Percentiles rank a stretch among this genome's conserved stretches.
Conservation (phyloP, 2,329 filamentous ascomycete genomes). For the Penicillium sp. region DNA sequence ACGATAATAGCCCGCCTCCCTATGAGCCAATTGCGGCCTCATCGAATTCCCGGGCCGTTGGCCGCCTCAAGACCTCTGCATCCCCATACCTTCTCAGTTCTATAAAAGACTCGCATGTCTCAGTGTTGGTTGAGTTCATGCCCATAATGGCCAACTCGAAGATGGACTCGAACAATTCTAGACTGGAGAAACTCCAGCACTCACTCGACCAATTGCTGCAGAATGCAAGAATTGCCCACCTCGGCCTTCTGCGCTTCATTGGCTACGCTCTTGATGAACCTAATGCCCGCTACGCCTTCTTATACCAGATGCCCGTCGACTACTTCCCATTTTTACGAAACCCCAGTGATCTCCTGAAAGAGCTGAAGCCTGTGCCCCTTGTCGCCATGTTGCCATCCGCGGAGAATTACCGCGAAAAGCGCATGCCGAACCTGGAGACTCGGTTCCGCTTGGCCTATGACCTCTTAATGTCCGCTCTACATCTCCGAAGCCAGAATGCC, state of each 20-base stretch:
- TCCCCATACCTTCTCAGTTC: constrained; percentile 34
- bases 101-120: constrained; percentile 42
- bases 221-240: constrained; percentile 46
- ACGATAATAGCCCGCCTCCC: constrained; percentile 46
- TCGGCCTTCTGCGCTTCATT: constrained; percentile 49
- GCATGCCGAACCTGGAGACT: constrained; percentile 62
- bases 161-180: constrained; percentile 24
- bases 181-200: constrained; percentile 42
- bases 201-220: constrained; percentile 47
- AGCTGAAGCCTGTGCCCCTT: constrained; percentile 45
- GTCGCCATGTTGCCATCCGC: constrained; percentile 48
- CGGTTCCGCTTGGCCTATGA: constrained; percentile 66
- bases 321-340: constrained; percentile 50
- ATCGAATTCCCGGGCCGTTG: constrained; percentile 46
- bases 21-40: constrained; percentile 49
- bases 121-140: constrained; percentile 47
- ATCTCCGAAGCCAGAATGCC: constrained; percentile 60
- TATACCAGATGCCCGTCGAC: constrained; percentile 62
- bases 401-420: constrained; percentile 42
- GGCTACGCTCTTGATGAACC: constrained; percentile 62
- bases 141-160: constrained; percentile 45
- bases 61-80: constrained; percentile 45
- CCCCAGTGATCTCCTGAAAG: constrained; percentile 41
- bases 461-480: constrained; percentile 60
- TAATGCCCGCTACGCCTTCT: constrained; percentile 61